Percentiles rank a stretch among this genome's conserved stretches.
These are phyloP conservation scores for Anacardium occidentale DNA, from an alignment of 345 rosid species.

Conservation along the genomic window DNA sequence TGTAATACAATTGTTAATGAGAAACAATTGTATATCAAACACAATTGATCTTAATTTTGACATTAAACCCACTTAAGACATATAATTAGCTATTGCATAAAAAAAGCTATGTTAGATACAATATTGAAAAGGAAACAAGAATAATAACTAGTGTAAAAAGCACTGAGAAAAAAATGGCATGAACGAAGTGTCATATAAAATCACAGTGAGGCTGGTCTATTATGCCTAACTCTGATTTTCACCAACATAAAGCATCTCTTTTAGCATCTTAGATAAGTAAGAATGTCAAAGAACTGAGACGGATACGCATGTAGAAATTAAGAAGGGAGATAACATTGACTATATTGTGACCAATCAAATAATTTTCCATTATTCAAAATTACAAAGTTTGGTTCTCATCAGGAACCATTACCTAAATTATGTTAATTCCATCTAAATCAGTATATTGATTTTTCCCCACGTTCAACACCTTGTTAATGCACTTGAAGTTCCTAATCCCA, in stretches of 20 bases:
- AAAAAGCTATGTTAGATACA: too few relatives aligned
- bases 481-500: background rate
- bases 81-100: too few relatives aligned
- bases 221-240: too few relatives aligned
- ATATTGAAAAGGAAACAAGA: background rate
- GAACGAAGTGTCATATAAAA: background rate
- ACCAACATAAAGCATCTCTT: too few relatives aligned
- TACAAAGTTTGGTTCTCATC: background rate
- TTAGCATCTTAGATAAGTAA: too few relatives aligned
- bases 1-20: background rate
- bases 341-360: background rate
- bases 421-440: background rate
- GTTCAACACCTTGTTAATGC: background rate
- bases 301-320: background rate
- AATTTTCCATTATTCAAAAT: background rate
- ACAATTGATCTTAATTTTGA: too few relatives aligned
- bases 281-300: background rate
- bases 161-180: background rate
- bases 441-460: background rate
- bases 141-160: background rate
- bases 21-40: background rate
- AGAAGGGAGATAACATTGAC: background rate
- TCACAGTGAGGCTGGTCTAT: too few relatives aligned
- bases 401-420: background rate
- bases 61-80: too few relatives aligned